These are phyloP conservation scores for Coemansia biformis DNA, from an alignment of 192 early-diverging fungal genomes.

Conservation along the genomic window DNA sequence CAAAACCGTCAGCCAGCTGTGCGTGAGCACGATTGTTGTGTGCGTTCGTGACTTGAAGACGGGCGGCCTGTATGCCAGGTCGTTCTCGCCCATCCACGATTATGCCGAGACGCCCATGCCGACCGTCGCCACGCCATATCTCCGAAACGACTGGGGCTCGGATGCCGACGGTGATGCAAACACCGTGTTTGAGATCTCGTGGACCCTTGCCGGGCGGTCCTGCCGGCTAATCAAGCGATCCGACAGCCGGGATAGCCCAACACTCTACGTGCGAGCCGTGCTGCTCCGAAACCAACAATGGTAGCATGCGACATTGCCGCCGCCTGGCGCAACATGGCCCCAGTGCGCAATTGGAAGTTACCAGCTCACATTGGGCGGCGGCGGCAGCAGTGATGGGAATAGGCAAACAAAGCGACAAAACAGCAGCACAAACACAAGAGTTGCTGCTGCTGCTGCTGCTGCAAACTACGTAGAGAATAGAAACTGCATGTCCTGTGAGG, in stretches of 20 bases:
- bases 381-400: too few relatives aligned
- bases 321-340: too few relatives aligned
- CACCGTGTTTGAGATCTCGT: conserved; percentile 15
- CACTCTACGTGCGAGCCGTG: neutral
- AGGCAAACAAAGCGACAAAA: conserved; percentile 1
- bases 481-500: conserved; percentile 76
- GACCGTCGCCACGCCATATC: conserved; percentile 4
- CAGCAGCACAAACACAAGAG: too few relatives aligned
- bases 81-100: conserved; percentile 4
- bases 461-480: conserved; percentile 73
- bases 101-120: conserved; percentile 18
- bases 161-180: neutral
- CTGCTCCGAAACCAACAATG: too few relatives aligned
- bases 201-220: neutral
- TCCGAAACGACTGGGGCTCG: conserved; percentile 7
- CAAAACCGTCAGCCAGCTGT: neutral
- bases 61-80: conserved; percentile 21
- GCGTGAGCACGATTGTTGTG: conserved; percentile 12
- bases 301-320: too few relatives aligned
- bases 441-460: too few relatives aligned
- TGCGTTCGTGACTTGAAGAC: conserved; percentile 15
- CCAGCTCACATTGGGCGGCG: too few relatives aligned
- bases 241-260: neutral
- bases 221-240: conserved; percentile 14
- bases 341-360: too few relatives aligned